These are phyloP conservation scores for Talaromyces verruculosus DNA, from an alignment of 2,329 filamentous ascomycete species.

Conservation along the genomic window DNA sequence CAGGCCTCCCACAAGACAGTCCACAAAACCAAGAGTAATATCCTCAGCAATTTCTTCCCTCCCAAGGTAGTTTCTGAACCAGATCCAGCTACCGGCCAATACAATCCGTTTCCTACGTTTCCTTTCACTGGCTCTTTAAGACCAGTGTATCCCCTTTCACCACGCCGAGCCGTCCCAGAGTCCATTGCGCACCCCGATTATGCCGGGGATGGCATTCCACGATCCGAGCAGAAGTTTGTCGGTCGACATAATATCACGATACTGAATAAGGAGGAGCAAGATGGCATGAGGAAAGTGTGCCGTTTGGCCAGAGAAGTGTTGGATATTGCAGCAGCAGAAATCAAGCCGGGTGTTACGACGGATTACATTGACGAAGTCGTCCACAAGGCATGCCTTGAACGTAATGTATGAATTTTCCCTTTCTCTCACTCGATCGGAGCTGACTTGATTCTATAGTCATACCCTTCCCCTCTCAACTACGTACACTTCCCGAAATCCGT, in stretches of 20 bases:
- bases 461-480: slow-evolving; percentile 93
- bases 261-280: slow-evolving; percentile 74
- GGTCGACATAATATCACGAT: slow-evolving; percentile 80
- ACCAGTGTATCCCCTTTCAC: slow-evolving; percentile 82
- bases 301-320: slow-evolving; percentile 83
- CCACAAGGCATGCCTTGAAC: slow-evolving; percentile 90
- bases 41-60: slow-evolving; percentile 70
- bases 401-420: slow-evolving; percentile 66
- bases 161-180: slow-evolving; percentile 70
- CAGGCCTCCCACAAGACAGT: slow-evolving; percentile 78
- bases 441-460: slow-evolving; percentile 60
- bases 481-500: slow-evolving; percentile 96
- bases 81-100: slow-evolving; percentile 83
- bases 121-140: slow-evolving; percentile 77
- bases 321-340: slow-evolving; percentile 80
- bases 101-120: slow-evolving; percentile 90
- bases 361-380: slow-evolving; percentile 94
- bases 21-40: slow-evolving; percentile 77
- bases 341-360: slow-evolving; percentile 89
- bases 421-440: slow-evolving; percentile 21
- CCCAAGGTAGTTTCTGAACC: slow-evolving; percentile 87
- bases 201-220: slow-evolving; percentile 75
- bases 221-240: slow-evolving; percentile 63
- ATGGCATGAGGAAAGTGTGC: slow-evolving; percentile 92
- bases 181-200: slow-evolving; percentile 85